phyloP scores from a whole-genome alignment of 352 stramenopile species.

The Pythium pyrilobum region DNA sequence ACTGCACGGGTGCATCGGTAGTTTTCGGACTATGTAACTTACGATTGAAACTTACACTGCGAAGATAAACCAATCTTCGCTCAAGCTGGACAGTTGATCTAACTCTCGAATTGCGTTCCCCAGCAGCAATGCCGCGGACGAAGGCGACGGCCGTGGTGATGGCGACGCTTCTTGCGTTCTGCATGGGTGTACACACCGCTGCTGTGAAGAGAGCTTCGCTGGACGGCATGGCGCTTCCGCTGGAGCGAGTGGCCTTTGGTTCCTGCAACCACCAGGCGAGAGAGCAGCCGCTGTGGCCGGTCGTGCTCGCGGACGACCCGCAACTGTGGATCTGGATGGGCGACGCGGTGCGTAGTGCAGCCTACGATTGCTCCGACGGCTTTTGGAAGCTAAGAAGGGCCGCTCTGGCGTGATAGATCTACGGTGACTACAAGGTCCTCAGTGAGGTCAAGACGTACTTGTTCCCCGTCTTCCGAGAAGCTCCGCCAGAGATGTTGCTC shows the following conservation, averaged over 20 bases:
- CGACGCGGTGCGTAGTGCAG: conserved; percentile 25
- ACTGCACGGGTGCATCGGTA: too few species aligned
- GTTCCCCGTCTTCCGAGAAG: conserved; percentile 22
- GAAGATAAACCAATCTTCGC: too few species aligned
- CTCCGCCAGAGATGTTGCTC: conserved; percentile 22
- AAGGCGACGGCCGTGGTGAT: background rate
- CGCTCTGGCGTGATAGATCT: conserved; percentile 23
- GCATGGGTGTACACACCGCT: too few species aligned
- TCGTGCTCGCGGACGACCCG: conserved; percentile 14
- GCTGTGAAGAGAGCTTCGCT: too few species aligned
- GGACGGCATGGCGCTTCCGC: background rate
- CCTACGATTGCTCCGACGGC: too few species aligned
- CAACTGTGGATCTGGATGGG: conserved; percentile 40
- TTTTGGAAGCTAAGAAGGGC: too few species aligned
- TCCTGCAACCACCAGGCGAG: conserved; percentile 28
- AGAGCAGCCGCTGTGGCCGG: conserved; percentile 26
- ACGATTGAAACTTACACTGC: too few species aligned
- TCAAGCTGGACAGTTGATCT: too few species aligned
- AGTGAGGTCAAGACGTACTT: conserved; percentile 15
- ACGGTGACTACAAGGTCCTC: conserved; percentile 31
- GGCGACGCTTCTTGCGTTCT: too few species aligned
- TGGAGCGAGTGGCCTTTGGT: conserved; percentile 29
- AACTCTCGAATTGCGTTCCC: too few species aligned
- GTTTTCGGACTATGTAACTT: too few species aligned
- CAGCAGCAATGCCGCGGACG: too few species aligned